These are phyloP conservation scores for Pisolithus sp. DNA, from an alignment of 768 basidiomycete genomes.

Conservation along the genomic window DNA sequence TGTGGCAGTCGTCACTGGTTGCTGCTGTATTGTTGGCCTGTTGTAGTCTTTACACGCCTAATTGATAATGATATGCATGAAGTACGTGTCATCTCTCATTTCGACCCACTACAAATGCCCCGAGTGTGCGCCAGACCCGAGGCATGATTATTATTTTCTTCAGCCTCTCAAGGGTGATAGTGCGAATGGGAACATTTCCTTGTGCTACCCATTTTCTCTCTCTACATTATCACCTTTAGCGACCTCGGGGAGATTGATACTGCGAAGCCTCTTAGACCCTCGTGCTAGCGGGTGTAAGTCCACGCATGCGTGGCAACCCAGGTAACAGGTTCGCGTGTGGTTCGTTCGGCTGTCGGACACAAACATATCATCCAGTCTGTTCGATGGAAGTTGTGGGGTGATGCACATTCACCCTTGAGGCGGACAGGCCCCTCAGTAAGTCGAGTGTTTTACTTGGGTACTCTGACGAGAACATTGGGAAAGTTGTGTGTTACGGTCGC, in stretches of 20 bases:
- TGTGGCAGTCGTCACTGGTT: conserved; percentile 1
- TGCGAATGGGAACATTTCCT: conserved; percentile 20
- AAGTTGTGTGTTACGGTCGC: too few species aligned
- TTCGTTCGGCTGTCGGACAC: conserved; percentile 69
- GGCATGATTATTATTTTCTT: too few species aligned
- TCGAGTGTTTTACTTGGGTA: too few species aligned
- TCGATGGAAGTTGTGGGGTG: neutral
- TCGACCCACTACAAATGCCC: conserved; percentile 2
- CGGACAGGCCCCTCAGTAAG: too few species aligned
- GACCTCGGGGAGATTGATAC: conserved; percentile 36
- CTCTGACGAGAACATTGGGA: too few species aligned
- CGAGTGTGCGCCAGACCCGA: conserved; percentile 11
- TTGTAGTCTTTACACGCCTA: neutral
- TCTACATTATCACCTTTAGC: conserved; percentile 35
- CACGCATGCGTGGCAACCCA: neutral
- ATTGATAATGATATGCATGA: neutral
- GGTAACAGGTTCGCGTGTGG: conserved; percentile 29
- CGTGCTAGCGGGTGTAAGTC: conserved; percentile 13
- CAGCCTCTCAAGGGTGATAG: conserved; percentile 27
- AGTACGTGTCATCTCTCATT: conserved; percentile 5
- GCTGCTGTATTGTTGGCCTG: conserved; percentile 8
- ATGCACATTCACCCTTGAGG: neutral
- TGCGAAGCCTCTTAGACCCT: conserved; percentile 53
- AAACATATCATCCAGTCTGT: conserved; percentile 5
- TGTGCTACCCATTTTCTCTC: conserved; percentile 1